Conservation (phyloP, 306 rosid genomes). For the Begonia fuchsioides region DNA sequence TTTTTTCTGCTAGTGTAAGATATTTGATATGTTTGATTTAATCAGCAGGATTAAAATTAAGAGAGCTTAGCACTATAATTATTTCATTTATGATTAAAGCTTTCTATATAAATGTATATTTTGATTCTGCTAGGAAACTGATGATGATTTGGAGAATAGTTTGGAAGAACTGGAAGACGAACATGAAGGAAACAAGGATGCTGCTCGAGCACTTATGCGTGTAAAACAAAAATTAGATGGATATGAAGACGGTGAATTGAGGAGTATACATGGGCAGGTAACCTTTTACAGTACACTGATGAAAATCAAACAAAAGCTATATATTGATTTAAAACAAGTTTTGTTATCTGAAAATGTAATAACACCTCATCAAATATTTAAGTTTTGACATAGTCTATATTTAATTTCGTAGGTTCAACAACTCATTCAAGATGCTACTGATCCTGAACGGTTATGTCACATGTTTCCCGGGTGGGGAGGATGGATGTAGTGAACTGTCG, state of each 20-base stretch:
- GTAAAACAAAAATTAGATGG: conserved; percentile 94
- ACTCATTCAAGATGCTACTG: conserved; percentile 84
- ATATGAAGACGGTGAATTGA: conserved; percentile 90
- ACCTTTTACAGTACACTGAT: not conserved
- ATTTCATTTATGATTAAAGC: too few relatives aligned
- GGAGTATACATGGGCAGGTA: conserved; percentile 89
- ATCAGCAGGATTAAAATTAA: too few relatives aligned
- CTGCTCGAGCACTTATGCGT: conserved; percentile 81
- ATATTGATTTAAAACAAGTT: too few relatives aligned
- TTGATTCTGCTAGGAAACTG: conserved; percentile 45
- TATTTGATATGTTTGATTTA: too few relatives aligned
- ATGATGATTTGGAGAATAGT: conserved; percentile 53
- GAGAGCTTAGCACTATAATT: too few relatives aligned
- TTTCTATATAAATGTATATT: not conserved
- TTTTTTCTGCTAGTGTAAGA: too few relatives aligned
- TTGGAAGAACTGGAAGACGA: conserved; percentile 55
- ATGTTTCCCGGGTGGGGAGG: conserved; percentile 97
- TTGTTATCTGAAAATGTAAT: too few relatives aligned
- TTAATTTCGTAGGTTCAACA: conserved; percentile 60
- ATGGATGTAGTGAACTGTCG: conserved; percentile 34
- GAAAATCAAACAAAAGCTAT: too few relatives aligned
- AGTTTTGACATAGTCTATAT: not conserved
- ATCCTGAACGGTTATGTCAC: conserved; percentile 73
- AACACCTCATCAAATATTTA: too few relatives aligned
- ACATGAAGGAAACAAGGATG: conserved; percentile 87